phyloP scores from a whole-genome alignment of 768 basidiomycete species.

The Suillus occidentalis region DNA sequence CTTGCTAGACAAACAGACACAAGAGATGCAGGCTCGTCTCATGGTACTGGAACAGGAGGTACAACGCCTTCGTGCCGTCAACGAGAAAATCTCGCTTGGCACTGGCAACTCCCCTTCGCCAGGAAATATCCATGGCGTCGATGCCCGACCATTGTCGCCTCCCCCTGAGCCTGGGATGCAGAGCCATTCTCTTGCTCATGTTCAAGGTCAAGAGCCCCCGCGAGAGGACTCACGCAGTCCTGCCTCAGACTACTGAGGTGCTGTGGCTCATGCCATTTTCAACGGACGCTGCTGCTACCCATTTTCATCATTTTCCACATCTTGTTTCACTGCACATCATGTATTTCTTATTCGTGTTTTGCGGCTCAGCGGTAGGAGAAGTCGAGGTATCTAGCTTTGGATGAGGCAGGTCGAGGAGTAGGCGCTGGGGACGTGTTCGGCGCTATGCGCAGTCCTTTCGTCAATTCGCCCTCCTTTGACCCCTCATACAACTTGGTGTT shows the following conservation, averaged over 20 bases:
- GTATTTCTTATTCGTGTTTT: slow-evolving; percentile 34
- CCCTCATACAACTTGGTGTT: slow-evolving; percentile 39
- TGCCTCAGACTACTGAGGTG: slow-evolving; percentile 32
- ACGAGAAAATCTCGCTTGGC: slow-evolving; percentile 81
- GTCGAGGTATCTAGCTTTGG: slow-evolving; percentile 15
- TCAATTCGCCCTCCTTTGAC: slow-evolving; percentile 23
- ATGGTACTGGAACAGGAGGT: slow-evolving; percentile 68
- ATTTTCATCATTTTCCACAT: slow-evolving; percentile 36
- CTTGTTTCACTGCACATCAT: slow-evolving; percentile 32
- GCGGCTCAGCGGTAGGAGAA: slow-evolving; percentile 26
- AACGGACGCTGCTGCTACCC: slow-evolving; percentile 28
- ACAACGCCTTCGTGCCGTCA: slow-evolving; percentile 66
- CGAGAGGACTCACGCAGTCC: slow-evolving; percentile 59
- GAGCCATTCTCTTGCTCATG: slow-evolving; percentile 52
- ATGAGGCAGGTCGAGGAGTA: slow-evolving; percentile 26
- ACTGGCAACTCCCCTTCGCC: slow-evolving; percentile 59
- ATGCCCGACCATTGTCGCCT: slow-evolving; percentile 59
- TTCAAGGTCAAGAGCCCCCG: slow-evolving; percentile 59
- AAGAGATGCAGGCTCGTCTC: slow-evolving; percentile 69
- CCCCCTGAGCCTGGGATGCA: slow-evolving; percentile 54
- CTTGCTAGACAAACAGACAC: slow-evolving; percentile 68
- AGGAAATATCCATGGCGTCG: slow-evolving; percentile 38
- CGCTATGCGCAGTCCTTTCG: slow-evolving; percentile 31
- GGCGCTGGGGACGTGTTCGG: slow-evolving; percentile 35
- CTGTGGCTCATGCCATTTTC: slow-evolving; percentile 20